Evolutionary conservation across 2,329 filamentous ascomycete genomes (phyloP), one percentile per base, ranked within the genome.

Genomic region (Biscogniauxia marginata): DNA sequence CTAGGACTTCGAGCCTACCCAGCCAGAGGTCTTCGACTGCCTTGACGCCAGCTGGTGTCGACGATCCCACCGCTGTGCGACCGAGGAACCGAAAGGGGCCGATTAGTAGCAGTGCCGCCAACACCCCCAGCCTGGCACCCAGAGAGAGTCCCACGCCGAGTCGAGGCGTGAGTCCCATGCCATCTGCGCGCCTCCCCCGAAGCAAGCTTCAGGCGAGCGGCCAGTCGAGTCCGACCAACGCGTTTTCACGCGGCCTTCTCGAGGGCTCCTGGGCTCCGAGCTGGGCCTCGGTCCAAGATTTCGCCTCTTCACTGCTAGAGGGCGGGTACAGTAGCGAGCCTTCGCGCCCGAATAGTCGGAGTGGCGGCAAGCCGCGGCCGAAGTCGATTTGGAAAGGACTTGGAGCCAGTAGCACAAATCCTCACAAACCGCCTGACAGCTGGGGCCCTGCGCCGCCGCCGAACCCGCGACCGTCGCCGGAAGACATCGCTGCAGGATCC

Each of bases 211-310:
- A 63, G 34, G 53, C 62, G 4, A 67, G 61, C 43, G 65, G 68
- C 7, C 60, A 64, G 34, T 64, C 68, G 7, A 71, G 65, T 49
- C 68, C 69, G 19, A 61, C 66, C 48, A 70, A 68, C n/a, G 60
- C 65, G 7, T 70, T 73, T 46, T 74, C 73, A 45, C 70, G 73
- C 49, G 73, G 75, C 23, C 72, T 83, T 48, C 69, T 83, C 8
- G 80, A 78, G 53, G 77, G 79, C 47, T 78, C 81, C 2, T 82
- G 80, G 75, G 71, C 77, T 1, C 77, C 81, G 25, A 79, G 76
- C 64, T 85, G 82, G 82, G 74, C 78, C 3, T 82, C 81, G 4
- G 77, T 85, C 2, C 79, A 83, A 56, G 80, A 78, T 39, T 75
- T 85, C 51, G 80, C 82, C 5, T 75, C 79, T 2, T 79, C 78